These are phyloP conservation scores for Blastocystis sp. DNA, from an alignment of 352 stramenopile species.

Conservation along the genomic window DNA sequence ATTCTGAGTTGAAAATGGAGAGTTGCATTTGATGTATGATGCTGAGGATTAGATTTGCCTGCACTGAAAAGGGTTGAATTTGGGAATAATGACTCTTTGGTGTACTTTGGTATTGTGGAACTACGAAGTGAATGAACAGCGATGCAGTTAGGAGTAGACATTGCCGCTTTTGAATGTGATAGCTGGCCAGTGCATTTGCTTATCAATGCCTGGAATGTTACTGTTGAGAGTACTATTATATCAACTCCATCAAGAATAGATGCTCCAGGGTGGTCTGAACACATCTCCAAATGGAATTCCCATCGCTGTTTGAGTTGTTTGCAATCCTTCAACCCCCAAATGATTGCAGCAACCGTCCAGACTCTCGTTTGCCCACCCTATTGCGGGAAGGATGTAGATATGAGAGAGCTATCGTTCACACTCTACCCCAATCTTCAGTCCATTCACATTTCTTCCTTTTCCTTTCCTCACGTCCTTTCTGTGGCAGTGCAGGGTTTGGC, in stretches of 20 bases:
- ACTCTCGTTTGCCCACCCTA: not conserved
- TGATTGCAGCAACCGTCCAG: not conserved
- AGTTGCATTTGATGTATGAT: not conserved
- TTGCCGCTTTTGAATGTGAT: not conserved
- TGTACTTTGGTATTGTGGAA: not conserved
- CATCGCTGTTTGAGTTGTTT: not conserved
- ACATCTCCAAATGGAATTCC: not conserved
- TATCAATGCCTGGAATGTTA: not conserved
- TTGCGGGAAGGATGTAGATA: not conserved
- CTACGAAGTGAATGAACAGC: not conserved
- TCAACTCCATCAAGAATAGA: not conserved
- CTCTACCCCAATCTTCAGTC: not conserved
- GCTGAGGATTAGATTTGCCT: not conserved
- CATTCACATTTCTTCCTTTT: not conserved
- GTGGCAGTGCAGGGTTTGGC: not conserved
- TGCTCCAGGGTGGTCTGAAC: not conserved
- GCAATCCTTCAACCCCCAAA: not conserved
- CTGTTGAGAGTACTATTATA: not conserved
- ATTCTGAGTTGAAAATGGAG: not conserved
- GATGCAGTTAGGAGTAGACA: not conserved
- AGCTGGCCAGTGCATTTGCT: not conserved
- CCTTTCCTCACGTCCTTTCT: not conserved
- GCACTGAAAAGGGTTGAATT: not conserved
- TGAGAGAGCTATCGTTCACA: not conserved
- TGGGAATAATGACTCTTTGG: not conserved